These are phyloP conservation scores for Cnidoscolus chayamansa DNA, from an alignment of 441 rosid species.

Conservation along the genomic window DNA sequence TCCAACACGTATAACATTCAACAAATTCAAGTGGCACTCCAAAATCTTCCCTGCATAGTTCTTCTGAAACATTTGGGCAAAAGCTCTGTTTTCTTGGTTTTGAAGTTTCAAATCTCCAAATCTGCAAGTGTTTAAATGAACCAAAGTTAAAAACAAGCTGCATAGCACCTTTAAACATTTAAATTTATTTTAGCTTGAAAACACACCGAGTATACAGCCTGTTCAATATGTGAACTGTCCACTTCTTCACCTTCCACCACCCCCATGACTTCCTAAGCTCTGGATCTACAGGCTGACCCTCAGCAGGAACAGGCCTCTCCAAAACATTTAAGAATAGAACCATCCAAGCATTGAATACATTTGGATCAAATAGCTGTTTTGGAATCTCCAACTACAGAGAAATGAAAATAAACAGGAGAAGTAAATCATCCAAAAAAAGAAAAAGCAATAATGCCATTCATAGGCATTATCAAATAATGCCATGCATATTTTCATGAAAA, in stretches of 20 bases:
- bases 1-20: slow-evolving; percentile 73
- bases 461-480: neutral
- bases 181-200: slow-evolving; percentile 12
- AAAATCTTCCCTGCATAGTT: slow-evolving; percentile 87
- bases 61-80: slow-evolving; percentile 92
- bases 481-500: neutral
- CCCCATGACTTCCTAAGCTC: slow-evolving; percentile 97
- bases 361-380: slow-evolving; percentile 75
- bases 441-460: neutral
- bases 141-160: neutral
- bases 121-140: slow-evolving; percentile 37
- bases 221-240: slow-evolving; percentile 94
- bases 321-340: slow-evolving; percentile 74
- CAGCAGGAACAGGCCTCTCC: slow-evolving; percentile 87
- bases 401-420: slow-evolving; percentile 15
- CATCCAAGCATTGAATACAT: slow-evolving; percentile 95
- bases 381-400: slow-evolving; percentile 88
- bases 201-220: slow-evolving; percentile 85
- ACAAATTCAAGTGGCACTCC: slow-evolving; percentile 85
- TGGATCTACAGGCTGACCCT: slow-evolving; percentile 88
- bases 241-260: slow-evolving; percentile 99
- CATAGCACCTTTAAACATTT: neutral
- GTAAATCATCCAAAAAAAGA: neutral
- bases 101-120: slow-evolving; percentile 95
- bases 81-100: slow-evolving; percentile 81